Conservation (phyloP, 805 yeast species). For the fission yeast (Schizosaccharomyces pombe) region DNA sequence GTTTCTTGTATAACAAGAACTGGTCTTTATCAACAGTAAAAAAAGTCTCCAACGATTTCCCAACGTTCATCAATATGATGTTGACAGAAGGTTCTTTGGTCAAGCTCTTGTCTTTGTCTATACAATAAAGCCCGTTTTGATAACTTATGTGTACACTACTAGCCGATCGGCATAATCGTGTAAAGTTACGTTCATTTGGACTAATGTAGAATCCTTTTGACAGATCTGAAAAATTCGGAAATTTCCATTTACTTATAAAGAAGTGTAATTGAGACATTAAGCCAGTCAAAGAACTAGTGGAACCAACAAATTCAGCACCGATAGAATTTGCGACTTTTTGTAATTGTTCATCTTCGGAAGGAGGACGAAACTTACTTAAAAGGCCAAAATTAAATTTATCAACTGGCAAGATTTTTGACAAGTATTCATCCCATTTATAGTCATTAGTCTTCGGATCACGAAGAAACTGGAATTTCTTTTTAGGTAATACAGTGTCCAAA, state of each 20-base stretch:
- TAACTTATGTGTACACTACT: constrained; percentile 33
- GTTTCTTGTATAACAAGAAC: constrained; percentile 5
- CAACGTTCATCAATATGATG: not conserved
- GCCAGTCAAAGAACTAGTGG: constrained; percentile 75
- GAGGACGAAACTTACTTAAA: constrained; percentile 34
- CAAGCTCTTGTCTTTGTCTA: constrained; percentile 36
- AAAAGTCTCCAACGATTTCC: not conserved
- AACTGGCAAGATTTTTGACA: constrained; percentile 17
- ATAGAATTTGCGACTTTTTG: constrained; percentile 23
- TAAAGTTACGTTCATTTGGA: not conserved
- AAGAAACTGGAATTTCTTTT: not conserved
- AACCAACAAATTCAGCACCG: constrained; percentile 31
- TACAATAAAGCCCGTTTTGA: constrained; percentile 27
- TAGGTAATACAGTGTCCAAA: not conserved
- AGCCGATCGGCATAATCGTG: constrained; percentile 18
- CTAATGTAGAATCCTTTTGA: constrained; percentile 20
- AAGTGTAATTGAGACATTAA: constrained; percentile 51
- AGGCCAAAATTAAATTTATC: constrained; percentile 41
- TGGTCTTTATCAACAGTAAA: constrained; percentile 5
- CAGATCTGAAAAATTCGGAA: constrained; percentile 24
- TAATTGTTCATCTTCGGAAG: constrained; percentile 39
- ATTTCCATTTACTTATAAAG: constrained; percentile 37
- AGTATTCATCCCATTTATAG: not conserved
- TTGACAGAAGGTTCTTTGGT: constrained; percentile 13
- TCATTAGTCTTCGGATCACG: not conserved